Percentiles rank a stretch among this genome's conserved stretches.
phyloP scores from a whole-genome alignment of 1,284 basidiomycete genomes.

The Pyrrhoderma noxium region DNA sequence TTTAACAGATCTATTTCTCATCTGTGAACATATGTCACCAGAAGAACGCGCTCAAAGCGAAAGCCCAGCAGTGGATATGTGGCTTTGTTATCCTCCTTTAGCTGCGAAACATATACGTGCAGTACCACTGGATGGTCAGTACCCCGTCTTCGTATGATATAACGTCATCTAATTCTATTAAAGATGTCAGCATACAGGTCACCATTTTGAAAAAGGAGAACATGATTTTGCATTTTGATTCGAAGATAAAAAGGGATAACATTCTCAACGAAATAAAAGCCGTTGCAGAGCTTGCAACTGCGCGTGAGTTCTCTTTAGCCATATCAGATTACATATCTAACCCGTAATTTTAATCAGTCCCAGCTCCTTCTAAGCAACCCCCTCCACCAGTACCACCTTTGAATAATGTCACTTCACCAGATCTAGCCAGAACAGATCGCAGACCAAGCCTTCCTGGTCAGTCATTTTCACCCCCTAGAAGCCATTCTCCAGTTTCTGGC shows the following conservation, averaged over 20 bases:
- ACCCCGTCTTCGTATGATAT: slow-evolving; percentile 14
- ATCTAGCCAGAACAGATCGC: slow-evolving; percentile 20
- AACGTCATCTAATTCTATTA: background rate
- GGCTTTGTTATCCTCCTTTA: slow-evolving; percentile 91
- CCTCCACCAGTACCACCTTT: slow-evolving; percentile 52
- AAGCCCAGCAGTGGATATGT: slow-evolving; percentile 73
- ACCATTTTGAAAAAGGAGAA: slow-evolving; percentile 88
- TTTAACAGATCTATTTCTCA: slow-evolving; percentile 86
- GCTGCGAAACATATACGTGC: slow-evolving; percentile 88
- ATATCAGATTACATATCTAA: background rate
- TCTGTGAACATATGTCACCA: slow-evolving; percentile 76
- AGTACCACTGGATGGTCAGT: slow-evolving; percentile 48
- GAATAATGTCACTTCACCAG: slow-evolving; percentile 17
- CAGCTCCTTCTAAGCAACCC: slow-evolving; percentile 50
- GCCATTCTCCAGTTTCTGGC: slow-evolving; percentile 23
- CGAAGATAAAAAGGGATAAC: slow-evolving; percentile 54
- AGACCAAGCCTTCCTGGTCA: slow-evolving; percentile 20
- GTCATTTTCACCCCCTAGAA: slow-evolving; percentile 14
- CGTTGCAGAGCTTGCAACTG: slow-evolving; percentile 76
- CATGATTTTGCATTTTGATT: slow-evolving; percentile 61
- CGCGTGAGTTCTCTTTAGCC: slow-evolving; percentile 43
- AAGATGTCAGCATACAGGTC: slow-evolving; percentile 70
- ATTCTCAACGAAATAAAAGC: slow-evolving; percentile 74
- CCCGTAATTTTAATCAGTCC: slow-evolving; percentile 33
- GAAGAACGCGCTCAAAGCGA: slow-evolving; percentile 49